Percentiles rank a stretch among this genome's conserved stretches.
Evolutionary conservation across 331 rosid genomes (phyloP).

Genomic region (Dryas integrifolia): DNA sequence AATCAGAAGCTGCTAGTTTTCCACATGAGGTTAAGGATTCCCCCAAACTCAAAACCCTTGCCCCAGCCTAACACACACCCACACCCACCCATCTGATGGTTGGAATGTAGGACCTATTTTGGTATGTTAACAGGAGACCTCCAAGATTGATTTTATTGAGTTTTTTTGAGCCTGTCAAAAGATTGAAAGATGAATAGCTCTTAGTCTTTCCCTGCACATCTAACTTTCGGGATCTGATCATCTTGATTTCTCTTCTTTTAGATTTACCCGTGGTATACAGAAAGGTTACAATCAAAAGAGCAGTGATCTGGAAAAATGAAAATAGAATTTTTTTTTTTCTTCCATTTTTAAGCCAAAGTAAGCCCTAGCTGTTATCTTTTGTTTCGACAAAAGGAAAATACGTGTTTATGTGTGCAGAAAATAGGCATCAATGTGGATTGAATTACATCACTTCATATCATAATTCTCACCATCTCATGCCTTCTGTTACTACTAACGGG

Average conservation of each 20-base stretch:
- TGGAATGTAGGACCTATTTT: neutral
- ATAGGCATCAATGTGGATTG: neutral
- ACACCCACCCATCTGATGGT: neutral
- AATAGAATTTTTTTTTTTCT: neutral
- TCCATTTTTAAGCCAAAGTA: neutral
- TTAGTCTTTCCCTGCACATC: neutral
- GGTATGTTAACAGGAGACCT: conserved; percentile 2
- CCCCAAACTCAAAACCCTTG: neutral
- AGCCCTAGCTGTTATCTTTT: neutral
- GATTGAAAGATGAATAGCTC: conserved; percentile 2
- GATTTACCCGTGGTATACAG: too few species aligned
- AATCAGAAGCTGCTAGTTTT: neutral
- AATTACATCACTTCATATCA: conserved; percentile 4
- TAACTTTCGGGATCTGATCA: neutral
- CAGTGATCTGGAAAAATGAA: neutral
- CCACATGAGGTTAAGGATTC: neutral
- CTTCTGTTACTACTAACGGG: conserved; percentile 6
- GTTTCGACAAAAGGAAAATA: neutral
- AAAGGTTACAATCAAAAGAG: neutral
- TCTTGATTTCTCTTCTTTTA: too few species aligned
- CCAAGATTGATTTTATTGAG: neutral
- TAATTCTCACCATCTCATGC: neutral
- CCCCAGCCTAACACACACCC: neutral
- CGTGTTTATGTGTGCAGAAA: conserved; percentile 10
- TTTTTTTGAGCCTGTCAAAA: neutral